Evolutionary conservation across 345 rosid species (phyloP), one percentile per base, ranked within the genome.

Genomic region (Citrus sp.): DNA sequence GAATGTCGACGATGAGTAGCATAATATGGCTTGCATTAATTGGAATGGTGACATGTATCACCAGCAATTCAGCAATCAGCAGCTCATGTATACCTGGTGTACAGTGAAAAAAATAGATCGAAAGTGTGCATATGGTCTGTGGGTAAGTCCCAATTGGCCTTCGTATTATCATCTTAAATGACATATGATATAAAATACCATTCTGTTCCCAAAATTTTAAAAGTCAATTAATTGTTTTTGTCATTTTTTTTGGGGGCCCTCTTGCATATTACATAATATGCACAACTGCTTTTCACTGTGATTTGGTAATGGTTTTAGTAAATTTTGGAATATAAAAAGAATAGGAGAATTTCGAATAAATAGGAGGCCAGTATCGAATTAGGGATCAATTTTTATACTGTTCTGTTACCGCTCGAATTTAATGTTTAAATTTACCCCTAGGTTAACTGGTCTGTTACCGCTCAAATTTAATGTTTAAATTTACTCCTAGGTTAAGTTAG

Each of bases 161-260:
- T 60, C 49, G 34, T 32, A 34, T 82, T 67, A 46, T 46, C 51
- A 49, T 74, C 49, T 51, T 25, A 4, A 42, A 46, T 49, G 32
- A 60, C 22, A 51, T 30, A 83, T 22, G 5, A 64, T 19, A 73
- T 59, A 49, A 32, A 58, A 28, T 59, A 51, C 35, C 58, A 37
- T 69, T 70, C 5, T 70, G 6, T 0, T 74, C 49, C 56, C 9
- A 5, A 8, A 3, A 19, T 27, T 28, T 63, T 6, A 12, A 46
- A 74, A 74, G 69, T 42, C 42, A 40, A 74, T 40, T 32, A 60
- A 74, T 30, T 64, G 42, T 75, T 30, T 35, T 75, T 42, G 60
- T 46, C 61, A 22, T 28, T 22, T 7, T 55, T 70, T 71, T 66
- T 6, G 66, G 28, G 46, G 28, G 75, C 56, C 35, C 51, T 46